Percentiles rank a stretch among this genome's conserved stretches.
phyloP scores from a whole-genome alignment of 257 asterid species.

The Nicotiana knightiana region DNA sequence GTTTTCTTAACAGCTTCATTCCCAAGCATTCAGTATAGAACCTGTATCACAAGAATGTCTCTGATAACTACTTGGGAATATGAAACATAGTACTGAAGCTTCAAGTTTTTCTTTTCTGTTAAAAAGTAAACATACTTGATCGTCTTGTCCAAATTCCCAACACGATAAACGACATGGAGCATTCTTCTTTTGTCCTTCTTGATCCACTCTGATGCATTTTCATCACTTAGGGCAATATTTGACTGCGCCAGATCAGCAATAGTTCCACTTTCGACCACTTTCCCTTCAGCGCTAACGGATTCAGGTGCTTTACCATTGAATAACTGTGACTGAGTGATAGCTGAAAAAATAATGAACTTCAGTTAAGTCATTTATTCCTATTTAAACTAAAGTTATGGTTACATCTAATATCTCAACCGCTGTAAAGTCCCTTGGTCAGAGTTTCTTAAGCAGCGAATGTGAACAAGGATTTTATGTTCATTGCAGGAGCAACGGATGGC shows the following conservation, averaged over 20 bases:
- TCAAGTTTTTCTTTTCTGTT: not conserved
- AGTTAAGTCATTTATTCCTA: not conserved
- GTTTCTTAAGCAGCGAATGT: not conserved
- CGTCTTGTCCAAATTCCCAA: conserved; percentile 45
- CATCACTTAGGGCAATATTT: conserved; percentile 11
- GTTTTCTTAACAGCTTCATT: conserved; percentile 45
- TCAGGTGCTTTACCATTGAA: conserved; percentile 24
- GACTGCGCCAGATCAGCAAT: conserved; percentile 17
- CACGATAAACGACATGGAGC: conserved; percentile 46
- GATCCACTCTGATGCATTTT: conserved; percentile 34
- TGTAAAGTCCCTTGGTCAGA: not conserved
- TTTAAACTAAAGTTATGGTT: not conserved
- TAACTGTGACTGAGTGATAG: conserved; percentile 35
- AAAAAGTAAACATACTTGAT: conserved; percentile 25
- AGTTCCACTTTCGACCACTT: conserved; percentile 6
- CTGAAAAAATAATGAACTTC: conserved; percentile 20
- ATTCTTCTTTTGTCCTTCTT: conserved; percentile 40
- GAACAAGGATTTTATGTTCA: not conserved
- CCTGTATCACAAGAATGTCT: conserved; percentile 15
- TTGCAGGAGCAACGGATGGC: not conserved
- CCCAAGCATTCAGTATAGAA: conserved; percentile 49
- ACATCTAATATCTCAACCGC: not conserved
- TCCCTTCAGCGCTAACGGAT: conserved; percentile 14
- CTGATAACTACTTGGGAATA: not conserved
- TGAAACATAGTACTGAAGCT: not conserved